Base-by-base conservation (phyloP, 495 filamentous ascomycete species). In the Penicillium longicatenatum region DNA sequence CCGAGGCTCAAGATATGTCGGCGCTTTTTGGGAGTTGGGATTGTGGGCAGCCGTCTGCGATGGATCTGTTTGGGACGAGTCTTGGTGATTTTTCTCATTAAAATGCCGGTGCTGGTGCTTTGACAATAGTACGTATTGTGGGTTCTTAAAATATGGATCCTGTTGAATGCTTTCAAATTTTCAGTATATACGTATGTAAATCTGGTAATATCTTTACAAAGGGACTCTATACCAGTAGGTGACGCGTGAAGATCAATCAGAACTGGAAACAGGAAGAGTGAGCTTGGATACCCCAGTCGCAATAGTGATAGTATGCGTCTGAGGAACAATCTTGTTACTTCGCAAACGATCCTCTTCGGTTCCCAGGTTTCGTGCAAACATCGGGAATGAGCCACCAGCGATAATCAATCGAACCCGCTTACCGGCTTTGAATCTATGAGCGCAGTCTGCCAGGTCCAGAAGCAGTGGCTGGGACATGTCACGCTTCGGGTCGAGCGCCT, bases 321-420 rank as follows among this genome's bases (percentile, higher is more conserved):
- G 62, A 20, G 62, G 51, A 26, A 24, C 46, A 2, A 54, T 48
- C 24, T 55, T 54, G 26, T 58, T 54, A 46, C 62, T 46, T 2
- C 45, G 42, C n/a, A 64, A 42, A 10, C 59, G 63, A 51, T 60
- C 24, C 22, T 65, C 56, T 11, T 49, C 51, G 48, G 60, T 65
- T 7, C 63, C 63, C n/a, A 65, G 49, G 24, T 41, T 63, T 50
- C 63, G 55, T 16, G 60, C 59, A 57, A 63, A 65, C 60, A 62
- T 59, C 4, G 63, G 63, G 20, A 62, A 63, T 17, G 48, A 59
- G 2, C 63, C 63, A 6, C 63, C 63, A 19, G 55, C 59, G 22
- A 65, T 35, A 51, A 63, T 39, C 16, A 65, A 41, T 31, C 63
- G 54, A 35, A 63, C 46, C 1, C 60, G 43, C 9, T 52, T 65